Base-by-base conservation (phyloP, 2,329 filamentous ascomycete species). In the Coniochaeta prunicola region DNA sequence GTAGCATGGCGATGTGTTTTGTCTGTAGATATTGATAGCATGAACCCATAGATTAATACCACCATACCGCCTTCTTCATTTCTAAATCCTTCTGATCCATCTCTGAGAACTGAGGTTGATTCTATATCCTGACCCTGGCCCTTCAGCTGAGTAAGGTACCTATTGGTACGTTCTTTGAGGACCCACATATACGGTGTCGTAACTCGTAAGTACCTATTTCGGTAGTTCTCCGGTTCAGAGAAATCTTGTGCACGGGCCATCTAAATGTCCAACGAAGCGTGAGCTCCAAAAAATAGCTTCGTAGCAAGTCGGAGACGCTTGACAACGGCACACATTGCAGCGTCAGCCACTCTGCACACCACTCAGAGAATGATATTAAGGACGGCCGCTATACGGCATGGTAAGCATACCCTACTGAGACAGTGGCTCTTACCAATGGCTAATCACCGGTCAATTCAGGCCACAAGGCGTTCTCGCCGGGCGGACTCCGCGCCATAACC, bases 351-450 rank as follows among this genome's bases (percentile, higher is more conserved):
- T 30, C 45, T 50, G 24, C 26, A 30, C 17, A 28, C 5, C 9
- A 4, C 45, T 13, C 45, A 30, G 24, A 50, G 24, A 17, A 86
- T 85, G 83, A 83, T 84, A 67, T 66, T 82, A 64, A 78, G 81
- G 75, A 83, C 77, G 68, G 71, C 76, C 64, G 75, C 75, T 57
- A 71, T 78, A 70, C 81, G 81, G 79, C 75, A 83, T 70, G 77
- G 83, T 84, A 73, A 67, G 77, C 30, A 10, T 26, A 17, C 45
- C 10, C 10, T 28, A 26, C 21, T 5, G 12, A 38, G 3, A n/a
- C 24, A 15, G 2, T 30, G 3, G 4, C 9, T 13, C 40, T 45
- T 40, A 5, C 36, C 45, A 54, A 5, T 57, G 19, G 55, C 40
- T 57, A 10, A 59, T 50, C 64, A 61, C 69, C 69, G 68, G 56